These are phyloP conservation scores for Antarctomyces pellizariae DNA, from an alignment of 495 filamentous ascomycete species.

Conservation along the genomic window DNA sequence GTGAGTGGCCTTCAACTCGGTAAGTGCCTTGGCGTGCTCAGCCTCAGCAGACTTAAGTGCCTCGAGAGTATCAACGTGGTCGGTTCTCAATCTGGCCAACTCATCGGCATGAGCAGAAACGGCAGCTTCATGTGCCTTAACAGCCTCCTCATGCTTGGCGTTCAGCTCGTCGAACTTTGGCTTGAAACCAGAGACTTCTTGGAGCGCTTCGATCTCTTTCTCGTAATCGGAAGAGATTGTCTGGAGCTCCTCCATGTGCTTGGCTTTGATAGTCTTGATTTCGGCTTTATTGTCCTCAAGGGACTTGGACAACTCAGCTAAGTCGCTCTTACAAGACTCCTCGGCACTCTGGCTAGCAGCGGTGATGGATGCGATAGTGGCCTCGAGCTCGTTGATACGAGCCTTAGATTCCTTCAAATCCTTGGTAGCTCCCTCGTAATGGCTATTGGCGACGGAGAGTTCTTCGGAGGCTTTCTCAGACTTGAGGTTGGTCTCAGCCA, in stretches of 20 bases:
- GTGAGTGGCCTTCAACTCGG: constrained; percentile 17
- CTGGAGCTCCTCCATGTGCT: constrained; percentile 24
- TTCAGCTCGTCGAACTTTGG: constrained; percentile 27
- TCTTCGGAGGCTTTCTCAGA: constrained; percentile 19
- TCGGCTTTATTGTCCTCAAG: constrained; percentile 22
- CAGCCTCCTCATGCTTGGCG: constrained; percentile 20
- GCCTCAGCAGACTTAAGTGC: constrained; percentile 14
- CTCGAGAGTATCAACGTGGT: too few species aligned
- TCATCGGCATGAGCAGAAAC: constrained; percentile 16
- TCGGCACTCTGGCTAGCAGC: constrained; percentile 3
- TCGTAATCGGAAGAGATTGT: constrained; percentile 28
- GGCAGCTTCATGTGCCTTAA: constrained; percentile 17
- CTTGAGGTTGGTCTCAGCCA: constrained; percentile 18
- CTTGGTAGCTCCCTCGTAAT: constrained; percentile 17
- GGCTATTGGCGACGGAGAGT: constrained; percentile 14
- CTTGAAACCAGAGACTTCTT: constrained; percentile 29
- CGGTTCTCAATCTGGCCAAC: too few species aligned
- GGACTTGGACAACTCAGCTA: constrained; percentile 16
- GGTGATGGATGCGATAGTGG: constrained; percentile 13
- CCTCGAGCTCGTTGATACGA: constrained; percentile 13
- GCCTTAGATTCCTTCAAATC: constrained; percentile 11
- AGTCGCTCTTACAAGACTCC: too few species aligned
- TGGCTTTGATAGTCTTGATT: constrained; percentile 14
- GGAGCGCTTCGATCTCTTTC: constrained; percentile 30
- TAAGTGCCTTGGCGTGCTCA: constrained; percentile 13